A percentile compares a stretch with the other conserved stretches of the same genome.
These are phyloP conservation scores for Holtermanniella nyarrowii DNA, from an alignment of 768 basidiomycete species.

Conservation along the genomic window DNA sequence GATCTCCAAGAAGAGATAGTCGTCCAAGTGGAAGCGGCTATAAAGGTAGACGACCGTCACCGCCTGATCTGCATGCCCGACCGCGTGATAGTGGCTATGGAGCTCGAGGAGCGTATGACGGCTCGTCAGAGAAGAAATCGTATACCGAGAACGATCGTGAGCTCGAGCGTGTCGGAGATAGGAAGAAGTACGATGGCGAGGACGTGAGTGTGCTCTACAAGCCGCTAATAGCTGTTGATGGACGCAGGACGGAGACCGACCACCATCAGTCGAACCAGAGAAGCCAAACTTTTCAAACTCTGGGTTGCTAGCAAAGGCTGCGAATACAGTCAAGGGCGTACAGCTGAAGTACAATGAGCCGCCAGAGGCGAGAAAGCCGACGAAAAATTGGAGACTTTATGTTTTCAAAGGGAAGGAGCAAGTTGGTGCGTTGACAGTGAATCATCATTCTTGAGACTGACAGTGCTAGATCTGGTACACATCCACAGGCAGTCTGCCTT, in stretches of 20 bases:
- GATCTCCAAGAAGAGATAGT: background rate
- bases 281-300: slow-evolving; percentile 86
- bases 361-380: slow-evolving; percentile 89
- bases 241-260: slow-evolving; percentile 41
- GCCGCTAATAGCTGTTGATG: too few relatives aligned
- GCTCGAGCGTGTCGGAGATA: slow-evolving; percentile 31
- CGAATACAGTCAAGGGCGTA: slow-evolving; percentile 64
- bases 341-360: slow-evolving; percentile 97
- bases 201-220: slow-evolving; percentile 14
- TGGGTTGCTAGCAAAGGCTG: slow-evolving; percentile 88
- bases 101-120: slow-evolving; percentile 5
- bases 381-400: slow-evolving; percentile 82
- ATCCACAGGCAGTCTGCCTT: slow-evolving; percentile 92
- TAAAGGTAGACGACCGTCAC: background rate
- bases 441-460: background rate
- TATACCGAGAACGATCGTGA: slow-evolving; percentile 35
- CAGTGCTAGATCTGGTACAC: slow-evolving; percentile 64
- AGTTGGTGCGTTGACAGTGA: slow-evolving; percentile 55
- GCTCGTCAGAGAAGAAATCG: slow-evolving; percentile 1
- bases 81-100: slow-evolving; percentile 31
- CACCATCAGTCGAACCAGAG: slow-evolving; percentile 44
- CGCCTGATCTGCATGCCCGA: background rate
- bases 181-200: slow-evolving; percentile 29
- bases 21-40: background rate
- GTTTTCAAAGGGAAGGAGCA: slow-evolving; percentile 95